Base-by-base conservation (phyloP, 768 basidiomycete genomes). In the Tylopilus plumbeoviolaceoides region DNA sequence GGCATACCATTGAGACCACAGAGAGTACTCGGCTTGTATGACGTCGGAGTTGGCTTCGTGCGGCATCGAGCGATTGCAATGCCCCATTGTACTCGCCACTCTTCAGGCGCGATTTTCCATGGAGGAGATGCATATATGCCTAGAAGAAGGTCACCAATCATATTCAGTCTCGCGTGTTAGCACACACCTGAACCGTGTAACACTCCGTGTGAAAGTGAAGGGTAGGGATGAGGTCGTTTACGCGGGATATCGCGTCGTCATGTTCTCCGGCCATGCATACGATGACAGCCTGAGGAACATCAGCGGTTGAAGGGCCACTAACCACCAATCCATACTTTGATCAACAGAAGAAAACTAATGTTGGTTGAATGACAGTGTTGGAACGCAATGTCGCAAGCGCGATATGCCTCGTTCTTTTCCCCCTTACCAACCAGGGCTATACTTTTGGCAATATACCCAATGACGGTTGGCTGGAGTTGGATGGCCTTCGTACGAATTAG, bases 51-150 rank as follows among this genome's bases (percentile, higher is more conserved):
- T 12, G 21, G 4, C 15, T 10, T 10, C 15, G 42, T 7, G 46
- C 50, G 12, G 7, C 35, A 11, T 27, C 15, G 2, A 52, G 27
- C 5, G 23, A 39, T 9, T 27, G n/a, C 44, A 56, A 21, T 3
- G 50, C 50, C 21, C 3, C 10, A 1, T 47, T 12, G 3, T 47
- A 31, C 9, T 52, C 21, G 7, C 11, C 10, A 0, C n/a, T 38
- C 15, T 31, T 23, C n/a, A 40, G 21, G 3, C n/a, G 20, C 30
- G 42, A 52, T 17, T 33, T 35, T 21, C 55, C 55, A n/a, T 33
- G 47, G 5, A 30, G 14, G 39, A 52, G 21, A 39, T 39, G 12
- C 50, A 55, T 55, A 15, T 51, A 47, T 14, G 50, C 41, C 50
- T 56, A 23, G 11, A 5, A 30, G 8, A 30, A 30, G 30, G 30